Evolutionary conservation across 495 filamentous ascomycete genomes (phyloP), one percentile per base, ranked within the genome.

Genomic region (Alectoria sarmentosa): DNA sequence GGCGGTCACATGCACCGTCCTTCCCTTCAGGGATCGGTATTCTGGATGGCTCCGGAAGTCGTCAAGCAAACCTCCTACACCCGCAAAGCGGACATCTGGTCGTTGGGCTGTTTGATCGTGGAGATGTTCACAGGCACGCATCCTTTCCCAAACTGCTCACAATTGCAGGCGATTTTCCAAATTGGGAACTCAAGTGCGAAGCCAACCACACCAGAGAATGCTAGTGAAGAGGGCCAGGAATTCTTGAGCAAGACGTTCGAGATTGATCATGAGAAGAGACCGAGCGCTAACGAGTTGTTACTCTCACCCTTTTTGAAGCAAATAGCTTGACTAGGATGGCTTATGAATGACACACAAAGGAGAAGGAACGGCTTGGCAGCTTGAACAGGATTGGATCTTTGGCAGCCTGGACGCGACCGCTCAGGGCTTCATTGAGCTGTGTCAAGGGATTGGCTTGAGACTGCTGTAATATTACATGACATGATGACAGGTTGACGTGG

Each of bases 51-150:
- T 4, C 94, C 94, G 36, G 94, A 99, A 76, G 94, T 99, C 38
- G 95, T 99, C 60, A 92, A 91, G 66, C 94, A 98, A 76, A 97
- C 93, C 2, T 90, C 91, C 0, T 96, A 99, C 74, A 98, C 94
- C 0, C 91, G 93, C 73, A 99, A 99, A 77, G 94, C 95, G n/a
- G 94, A 99, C 73, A 98, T 99, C 72, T 99, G 94, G 94, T 95
- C 90, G 62, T 81, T 99, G 41, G 94, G 94, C 30, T 99, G 94
- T 75, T 78, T 99, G 26, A 89, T 99, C 55, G 94, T 99, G 36
- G 94, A 99, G 76, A 99, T 99, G 94, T 95, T 99, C 79, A 98
- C 92, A 21, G 94, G 94, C 46, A 87, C 84, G 37, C 94, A 99
- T 72, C 94, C 94, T 19, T 97, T 96, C 83, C 94, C 94, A 0